Evolutionary conservation across 2,329 filamentous ascomycete genomes (phyloP), one percentile per base, ranked within the genome.

Genomic region (Xylaria polymorpha): DNA sequence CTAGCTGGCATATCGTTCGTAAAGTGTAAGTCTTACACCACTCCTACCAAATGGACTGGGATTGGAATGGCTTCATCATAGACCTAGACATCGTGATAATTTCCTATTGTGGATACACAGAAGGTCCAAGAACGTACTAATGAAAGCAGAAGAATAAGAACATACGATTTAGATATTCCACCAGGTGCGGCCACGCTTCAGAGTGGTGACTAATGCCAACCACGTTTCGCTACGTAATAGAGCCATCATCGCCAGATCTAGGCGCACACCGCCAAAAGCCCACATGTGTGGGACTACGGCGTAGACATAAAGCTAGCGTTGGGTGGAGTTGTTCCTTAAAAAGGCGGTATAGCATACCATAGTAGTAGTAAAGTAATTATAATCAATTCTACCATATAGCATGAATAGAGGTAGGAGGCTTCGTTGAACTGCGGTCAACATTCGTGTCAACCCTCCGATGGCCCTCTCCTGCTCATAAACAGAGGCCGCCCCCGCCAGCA

Each of bases 161-260:
- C 20, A 29, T 32, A 20, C 20, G 20, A 51, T 46, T 35, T 44
- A 53, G 14, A 44, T 53, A 43, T 35, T 35, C 48, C 15, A 6
- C 15, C 7, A n/a, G 44, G 22, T 53, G 37, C 14, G 20, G 46
- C 15, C 37, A n/a, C 61, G 46, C 22, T 15, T 18, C 1, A 53
- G 3, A 37, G 39, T 3, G n/a, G 25, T 46, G 25, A 46, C 39
- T 37, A 37, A 43, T 25, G 25, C 1, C 22, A 29, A 43, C 32
- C 0, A 18, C 6, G 0, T 32, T 32, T 22, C 44, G 10, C 29
- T 18, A 44, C n/a, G 15, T 10, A n/a, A 15, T 22, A 50, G 43
- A 59, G 43, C 41, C 51, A 48, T 41, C 15, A 43, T 62, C 60
- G 20, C n/a, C 43, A 46, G 61, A 56, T 57, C 25, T 29, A 29